Evolutionary conservation across 2,329 filamentous ascomycete genomes (phyloP), one percentile per base, ranked within the genome.

Genomic region (Teratosphaeria epicoccoides): DNA sequence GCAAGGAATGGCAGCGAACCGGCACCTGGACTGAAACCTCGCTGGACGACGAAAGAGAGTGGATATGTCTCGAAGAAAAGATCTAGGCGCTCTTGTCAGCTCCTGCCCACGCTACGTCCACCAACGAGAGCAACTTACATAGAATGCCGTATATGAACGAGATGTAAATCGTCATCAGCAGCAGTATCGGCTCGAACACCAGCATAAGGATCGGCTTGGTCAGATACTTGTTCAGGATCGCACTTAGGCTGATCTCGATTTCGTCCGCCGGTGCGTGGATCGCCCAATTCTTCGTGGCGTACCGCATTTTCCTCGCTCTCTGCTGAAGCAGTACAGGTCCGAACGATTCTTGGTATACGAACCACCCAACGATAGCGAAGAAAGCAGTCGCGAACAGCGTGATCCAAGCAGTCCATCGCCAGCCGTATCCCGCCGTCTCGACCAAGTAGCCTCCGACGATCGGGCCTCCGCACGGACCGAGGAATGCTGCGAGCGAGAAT

Each of bases 361-460:
- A 9, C 43, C 43, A 46, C 7, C 43, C 23, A 17, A 23, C 14
- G 24, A 9, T n/a, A 24, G 6, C 9, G 22, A 46, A 46, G 24
- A 26, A 26, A 46, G 43, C 43, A n/a, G 24, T 26, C 7, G 24
- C 23, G 43, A 46, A 24, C 6, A 76, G 59, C 0, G 76, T 79
- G 23, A 80, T 70, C 68, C 77, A 82, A 7, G 71, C 72, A 0
- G 76, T 80, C 76, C 78, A 81, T n/a, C 77, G 68, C 78, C 78
- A 81, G n/a, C 76, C 75, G 24, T 24, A 24, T 12, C 24, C 23
- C 23, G 23, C 22, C 23, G 17, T 47, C 20, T 25, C 25, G 20
- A 47, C 43, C 5, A 51, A 22, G n/a, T 47, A 28, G 10, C 24
- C 24, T 4, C 43, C 40, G 25, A 73, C 71, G n/a, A 72, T 66